phyloP scores from a whole-genome alignment of 1,284 basidiomycete genomes.

The Austroboletus novae-zelandiae region DNA sequence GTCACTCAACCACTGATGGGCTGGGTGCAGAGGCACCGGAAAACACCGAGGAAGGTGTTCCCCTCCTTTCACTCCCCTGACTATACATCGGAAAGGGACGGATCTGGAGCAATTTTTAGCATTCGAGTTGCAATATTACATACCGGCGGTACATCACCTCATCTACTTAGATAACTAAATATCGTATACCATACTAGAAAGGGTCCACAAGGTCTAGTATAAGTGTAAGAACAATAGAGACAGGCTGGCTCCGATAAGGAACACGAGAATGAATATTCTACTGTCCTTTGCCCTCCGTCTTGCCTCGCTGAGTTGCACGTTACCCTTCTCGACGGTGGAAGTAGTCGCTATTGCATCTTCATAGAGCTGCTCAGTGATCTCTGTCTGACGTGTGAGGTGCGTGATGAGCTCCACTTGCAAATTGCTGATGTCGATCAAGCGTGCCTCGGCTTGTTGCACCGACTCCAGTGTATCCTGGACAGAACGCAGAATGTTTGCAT shows the following conservation, averaged over 20 bases:
- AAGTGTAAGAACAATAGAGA: slow-evolving; percentile 86
- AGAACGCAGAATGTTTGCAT: slow-evolving; percentile 77
- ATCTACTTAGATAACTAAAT: slow-evolving; percentile 1
- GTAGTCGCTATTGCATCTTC: slow-evolving; percentile 87
- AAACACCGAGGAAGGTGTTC: slow-evolving; percentile 60
- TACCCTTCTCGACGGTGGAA: slow-evolving; percentile 82
- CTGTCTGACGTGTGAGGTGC: slow-evolving; percentile 86
- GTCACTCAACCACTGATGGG: slow-evolving; percentile 51
- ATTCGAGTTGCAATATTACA: not conserved
- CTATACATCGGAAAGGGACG: not conserved
- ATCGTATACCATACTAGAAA: slow-evolving; percentile 4
- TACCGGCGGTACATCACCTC: slow-evolving; percentile 1
- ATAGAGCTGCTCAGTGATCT: slow-evolving; percentile 84
- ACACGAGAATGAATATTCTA: slow-evolving; percentile 79
- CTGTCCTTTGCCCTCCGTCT: slow-evolving; percentile 79
- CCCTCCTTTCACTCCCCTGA: slow-evolving; percentile 42
- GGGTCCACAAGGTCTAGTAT: slow-evolving; percentile 44
- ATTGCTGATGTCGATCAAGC: slow-evolving; percentile 85
- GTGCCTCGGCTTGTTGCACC: slow-evolving; percentile 85
- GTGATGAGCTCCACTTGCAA: slow-evolving; percentile 86
- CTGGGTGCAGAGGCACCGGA: slow-evolving; percentile 62
- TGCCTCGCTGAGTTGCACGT: slow-evolving; percentile 82
- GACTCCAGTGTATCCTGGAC: slow-evolving; percentile 83
- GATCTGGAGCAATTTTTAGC: not conserved
- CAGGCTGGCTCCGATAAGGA: slow-evolving; percentile 83